A percentile compares a stretch with the other conserved stretches of the same genome.
Conservation (phyloP, 2,329 filamentous ascomycete species). For the Lizonia empirigonia region DNA sequence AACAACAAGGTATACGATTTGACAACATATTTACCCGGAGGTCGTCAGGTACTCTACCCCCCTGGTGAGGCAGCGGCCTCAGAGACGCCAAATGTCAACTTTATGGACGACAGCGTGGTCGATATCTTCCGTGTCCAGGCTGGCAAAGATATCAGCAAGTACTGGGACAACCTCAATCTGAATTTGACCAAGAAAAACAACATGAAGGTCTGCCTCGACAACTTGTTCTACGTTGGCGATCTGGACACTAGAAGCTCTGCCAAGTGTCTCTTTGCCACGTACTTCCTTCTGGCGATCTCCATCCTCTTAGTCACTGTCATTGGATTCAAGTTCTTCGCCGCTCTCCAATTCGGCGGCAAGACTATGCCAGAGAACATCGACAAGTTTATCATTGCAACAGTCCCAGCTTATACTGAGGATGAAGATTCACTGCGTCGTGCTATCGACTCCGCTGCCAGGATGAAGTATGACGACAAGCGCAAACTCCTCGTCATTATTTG, state of each 20-base stretch:
- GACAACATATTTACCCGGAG: slow-evolving; percentile 79
- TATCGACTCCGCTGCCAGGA: slow-evolving; percentile 92
- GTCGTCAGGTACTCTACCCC: slow-evolving; percentile 67
- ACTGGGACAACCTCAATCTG: slow-evolving; percentile 75
- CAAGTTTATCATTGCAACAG: slow-evolving; percentile 97
- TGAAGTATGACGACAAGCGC: slow-evolving; percentile 98
- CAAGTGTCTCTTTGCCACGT: slow-evolving; percentile 84
- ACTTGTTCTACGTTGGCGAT: slow-evolving; percentile 92
- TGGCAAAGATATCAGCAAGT: slow-evolving; percentile 80
- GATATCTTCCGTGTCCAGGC: slow-evolving; percentile 76
- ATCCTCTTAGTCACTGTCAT: slow-evolving; percentile 81
- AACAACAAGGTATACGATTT: slow-evolving; percentile 85
- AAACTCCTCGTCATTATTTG: slow-evolving; percentile 92
- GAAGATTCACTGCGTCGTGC: slow-evolving; percentile 96
- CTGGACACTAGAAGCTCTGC: slow-evolving; percentile 88
- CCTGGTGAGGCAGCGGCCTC: slow-evolving; percentile 54
- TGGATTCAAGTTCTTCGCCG: slow-evolving; percentile 94
- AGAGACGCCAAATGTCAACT: slow-evolving; percentile 64
- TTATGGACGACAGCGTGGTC: slow-evolving; percentile 79
- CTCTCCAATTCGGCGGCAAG: slow-evolving; percentile 89
- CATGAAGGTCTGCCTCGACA: slow-evolving; percentile 86
- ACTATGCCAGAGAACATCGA: slow-evolving; percentile 94
- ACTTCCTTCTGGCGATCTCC: slow-evolving; percentile 86
- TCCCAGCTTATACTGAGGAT: slow-evolving; percentile 97
- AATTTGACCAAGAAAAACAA: slow-evolving; percentile 61